These are phyloP conservation scores for Pseudogymnoascus sp. DNA, from an alignment of 2,329 filamentous ascomycete genomes.

Conservation along the genomic window DNA sequence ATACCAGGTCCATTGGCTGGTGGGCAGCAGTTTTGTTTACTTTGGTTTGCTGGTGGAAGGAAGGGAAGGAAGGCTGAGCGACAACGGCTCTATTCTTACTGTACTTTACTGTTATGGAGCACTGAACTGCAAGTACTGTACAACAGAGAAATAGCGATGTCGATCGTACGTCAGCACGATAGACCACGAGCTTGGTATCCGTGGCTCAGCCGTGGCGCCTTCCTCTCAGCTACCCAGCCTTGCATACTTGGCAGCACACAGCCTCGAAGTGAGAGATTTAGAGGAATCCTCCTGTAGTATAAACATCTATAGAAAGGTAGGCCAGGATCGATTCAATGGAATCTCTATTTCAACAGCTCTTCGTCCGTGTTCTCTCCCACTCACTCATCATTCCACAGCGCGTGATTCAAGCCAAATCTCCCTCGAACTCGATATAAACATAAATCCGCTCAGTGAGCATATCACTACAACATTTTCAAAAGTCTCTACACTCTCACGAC, in stretches of 20 bases:
- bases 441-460: background rate
- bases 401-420: background rate
- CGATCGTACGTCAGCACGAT: background rate
- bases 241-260: background rate
- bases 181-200: background rate
- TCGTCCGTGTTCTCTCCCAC: background rate
- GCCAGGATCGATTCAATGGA: background rate
- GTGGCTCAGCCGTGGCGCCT: background rate
- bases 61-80: background rate
- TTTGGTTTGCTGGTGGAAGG: background rate
- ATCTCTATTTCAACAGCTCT: background rate
- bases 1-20: background rate
- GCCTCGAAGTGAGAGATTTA: background rate
- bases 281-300: background rate
- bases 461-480: background rate
- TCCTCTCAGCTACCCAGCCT: background rate
- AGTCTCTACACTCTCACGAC: background rate
- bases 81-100: background rate
- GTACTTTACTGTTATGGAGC: background rate
- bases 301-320: background rate
- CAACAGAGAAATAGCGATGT: background rate
- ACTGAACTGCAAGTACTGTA: background rate
- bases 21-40: background rate
- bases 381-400: background rate
- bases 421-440: background rate